Base-by-base conservation (phyloP, 306 rosid species). In the Hippophae rhamnoides region DNA sequence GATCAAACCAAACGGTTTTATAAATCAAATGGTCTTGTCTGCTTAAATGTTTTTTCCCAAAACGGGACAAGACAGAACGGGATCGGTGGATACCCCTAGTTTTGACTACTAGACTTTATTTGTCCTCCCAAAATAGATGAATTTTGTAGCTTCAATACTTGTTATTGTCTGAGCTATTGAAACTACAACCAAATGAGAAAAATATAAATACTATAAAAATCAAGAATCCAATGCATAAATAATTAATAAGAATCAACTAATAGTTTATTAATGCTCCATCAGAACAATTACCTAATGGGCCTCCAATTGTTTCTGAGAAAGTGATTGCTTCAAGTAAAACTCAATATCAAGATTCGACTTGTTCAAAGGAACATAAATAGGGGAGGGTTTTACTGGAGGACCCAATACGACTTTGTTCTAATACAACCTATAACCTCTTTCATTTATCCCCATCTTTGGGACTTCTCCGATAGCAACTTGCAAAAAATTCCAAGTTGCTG, bases 401-500 rank as follows among this genome's bases (percentile, higher is more conserved):
- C 58, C 65, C 2, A 69, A 26, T 0, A 43, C 14, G 1, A 62
- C 77, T n/a, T 42, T 47, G 40, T 62, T 43, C 53, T 52, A 38
- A 54, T 43, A 43, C 2, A 66, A 60, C 12, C 53, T 48, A 43
- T 51, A 67, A 5, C 6, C 47, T 26, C 72, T 63, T 59, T 79
- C 78, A 7, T 8, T 77, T 56, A 72, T 54, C 0, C 64, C 70
- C 76, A 77, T 76, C 74, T 67, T 70, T 42, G 78, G 81, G 0
- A 74, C 75, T 44, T 82, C 82, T 27, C 38, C 38, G 3, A 80
- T 83, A 6, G 80, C 88, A 6, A 87, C 85, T 2, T 55, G 69
- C 13, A 85, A 81, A 52, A 85, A 75, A 82, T 85, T 82, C 68
- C 58, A 65, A 12, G 78, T 82, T 13, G 73, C 62, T 41, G 50